phyloP scores from a whole-genome alignment of 257 asterid species.

The Solanum acaule region DNA sequence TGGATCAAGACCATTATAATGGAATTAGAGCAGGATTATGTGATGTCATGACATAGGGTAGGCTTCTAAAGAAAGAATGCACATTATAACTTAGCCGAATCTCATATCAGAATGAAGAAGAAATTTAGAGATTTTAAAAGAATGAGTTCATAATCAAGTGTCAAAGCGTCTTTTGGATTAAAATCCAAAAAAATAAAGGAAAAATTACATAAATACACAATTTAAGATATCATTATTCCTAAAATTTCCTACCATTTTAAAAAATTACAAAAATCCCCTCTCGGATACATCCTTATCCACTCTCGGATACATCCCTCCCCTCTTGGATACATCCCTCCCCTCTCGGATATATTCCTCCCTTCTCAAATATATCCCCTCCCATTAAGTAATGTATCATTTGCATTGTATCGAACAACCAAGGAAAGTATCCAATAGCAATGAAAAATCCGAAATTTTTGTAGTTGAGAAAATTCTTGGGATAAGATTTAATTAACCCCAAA shows the following conservation, averaged over 20 bases:
- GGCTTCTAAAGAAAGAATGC: not conserved
- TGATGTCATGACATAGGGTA: not conserved
- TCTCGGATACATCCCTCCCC: not conserved
- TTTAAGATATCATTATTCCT: too few relatives aligned
- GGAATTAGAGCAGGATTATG: not conserved
- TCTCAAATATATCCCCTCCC: not conserved
- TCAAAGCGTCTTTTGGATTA: not conserved
- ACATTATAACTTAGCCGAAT: not conserved
- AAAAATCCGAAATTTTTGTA: too few relatives aligned
- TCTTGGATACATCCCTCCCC: not conserved
- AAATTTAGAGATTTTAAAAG: not conserved
- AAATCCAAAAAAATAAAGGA: not conserved
- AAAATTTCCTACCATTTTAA: too few relatives aligned
- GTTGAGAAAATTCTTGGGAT: too few relatives aligned
- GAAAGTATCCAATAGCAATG: accelerated
- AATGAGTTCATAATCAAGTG: not conserved
- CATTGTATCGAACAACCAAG: not conserved
- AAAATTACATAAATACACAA: too few relatives aligned
- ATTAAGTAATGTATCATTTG: too few relatives aligned
- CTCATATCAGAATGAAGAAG: not conserved
- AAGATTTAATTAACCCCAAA: not conserved
- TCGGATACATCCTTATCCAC: not conserved
- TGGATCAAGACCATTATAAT: not conserved
- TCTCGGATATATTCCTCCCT: not conserved
- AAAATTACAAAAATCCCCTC: too few relatives aligned